These are phyloP conservation scores for Chrysoporthe puriensis DNA, from an alignment of 2,329 filamentous ascomycete genomes.

Conservation along the genomic window DNA sequence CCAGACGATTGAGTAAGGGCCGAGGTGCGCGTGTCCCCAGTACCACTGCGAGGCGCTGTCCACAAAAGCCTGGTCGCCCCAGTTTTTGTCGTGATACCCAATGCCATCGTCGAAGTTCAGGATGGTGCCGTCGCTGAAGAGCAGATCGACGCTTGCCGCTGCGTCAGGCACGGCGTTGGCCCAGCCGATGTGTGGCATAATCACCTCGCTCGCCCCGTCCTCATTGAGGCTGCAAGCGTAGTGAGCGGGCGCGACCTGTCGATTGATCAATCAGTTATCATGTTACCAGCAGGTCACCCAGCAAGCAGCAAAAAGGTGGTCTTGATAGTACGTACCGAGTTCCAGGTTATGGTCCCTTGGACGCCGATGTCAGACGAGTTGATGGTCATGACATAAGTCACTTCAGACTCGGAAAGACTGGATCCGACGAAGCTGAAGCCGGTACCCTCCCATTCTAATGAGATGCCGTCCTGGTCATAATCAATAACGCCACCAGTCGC, in stretches of 20 bases:
- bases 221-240: slow-evolving; percentile 25
- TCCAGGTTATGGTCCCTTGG: slow-evolving; percentile 17
- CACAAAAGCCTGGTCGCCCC: slow-evolving; percentile 43
- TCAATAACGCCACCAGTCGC: slow-evolving; percentile 14
- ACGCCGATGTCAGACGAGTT: slow-evolving; percentile 25
- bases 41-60: slow-evolving; percentile 42
- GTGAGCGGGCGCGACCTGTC: slow-evolving; percentile 23
- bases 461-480: slow-evolving; percentile 7
- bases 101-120: slow-evolving; percentile 33
- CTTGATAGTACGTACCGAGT: slow-evolving; percentile 16
- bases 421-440: slow-evolving; percentile 25
- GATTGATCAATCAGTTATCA: neutral
- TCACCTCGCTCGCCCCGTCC: slow-evolving; percentile 4
- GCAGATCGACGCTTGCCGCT: slow-evolving; percentile 13
- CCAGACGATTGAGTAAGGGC: slow-evolving; percentile 49
- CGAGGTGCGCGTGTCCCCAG: slow-evolving; percentile 48
- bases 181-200: slow-evolving; percentile 24
- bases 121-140: slow-evolving; percentile 12
- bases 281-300: neutral
- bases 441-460: slow-evolving; percentile 10
- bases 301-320: neutral
- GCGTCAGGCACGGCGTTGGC: slow-evolving; percentile 28
- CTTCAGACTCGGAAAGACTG: neutral
- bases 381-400: slow-evolving; percentile 22
- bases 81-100: slow-evolving; percentile 54